Evolutionary conservation across 805 yeast genomes (phyloP).

Genomic region (Candida fluviatilis): DNA sequence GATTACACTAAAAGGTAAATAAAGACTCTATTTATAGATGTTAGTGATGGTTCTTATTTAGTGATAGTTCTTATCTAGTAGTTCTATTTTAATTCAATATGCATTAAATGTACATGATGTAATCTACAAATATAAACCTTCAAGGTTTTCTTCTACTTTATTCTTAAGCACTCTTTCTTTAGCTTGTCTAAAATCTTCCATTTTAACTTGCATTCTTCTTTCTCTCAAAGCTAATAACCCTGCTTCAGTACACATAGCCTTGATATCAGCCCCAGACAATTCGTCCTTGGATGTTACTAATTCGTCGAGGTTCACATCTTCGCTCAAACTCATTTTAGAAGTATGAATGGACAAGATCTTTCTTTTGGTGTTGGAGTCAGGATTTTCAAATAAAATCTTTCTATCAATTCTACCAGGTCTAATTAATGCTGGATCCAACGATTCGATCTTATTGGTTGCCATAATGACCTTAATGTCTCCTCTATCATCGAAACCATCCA

Average conservation of each 20-base stretch:
- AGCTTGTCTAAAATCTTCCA: constrained; percentile 88
- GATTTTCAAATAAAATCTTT: constrained; percentile 92
- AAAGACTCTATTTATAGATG: too few species aligned
- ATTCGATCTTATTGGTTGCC: constrained; percentile 96
- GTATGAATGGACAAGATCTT: constrained; percentile 92
- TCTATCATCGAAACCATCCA: constrained; percentile 95
- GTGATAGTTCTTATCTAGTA: too few species aligned
- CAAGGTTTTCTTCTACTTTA: constrained; percentile 93
- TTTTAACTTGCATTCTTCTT: constrained; percentile 95
- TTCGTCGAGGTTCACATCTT: constrained; percentile 85
- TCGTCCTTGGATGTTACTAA: constrained; percentile 90
- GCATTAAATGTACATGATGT: constrained; percentile 1
- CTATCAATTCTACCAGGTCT: constrained; percentile 98
- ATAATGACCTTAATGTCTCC: constrained; percentile 96
- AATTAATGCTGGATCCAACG: constrained; percentile 91
- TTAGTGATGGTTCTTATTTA: too few species aligned
- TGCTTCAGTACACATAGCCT: constrained; percentile 97
- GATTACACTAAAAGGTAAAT: too few species aligned
- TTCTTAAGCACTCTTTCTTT: constrained; percentile 94
- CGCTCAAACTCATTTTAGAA: constrained; percentile 83
- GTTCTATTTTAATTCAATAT: neutral
- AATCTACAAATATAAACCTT: constrained; percentile 74
- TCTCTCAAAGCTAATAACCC: constrained; percentile 94
- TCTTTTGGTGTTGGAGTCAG: constrained; percentile 88
- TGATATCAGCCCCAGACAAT: constrained; percentile 94